Evolutionary conservation across 2,329 filamentous ascomycete species (phyloP).

Genomic region (Davidsoniella australis): DNA sequence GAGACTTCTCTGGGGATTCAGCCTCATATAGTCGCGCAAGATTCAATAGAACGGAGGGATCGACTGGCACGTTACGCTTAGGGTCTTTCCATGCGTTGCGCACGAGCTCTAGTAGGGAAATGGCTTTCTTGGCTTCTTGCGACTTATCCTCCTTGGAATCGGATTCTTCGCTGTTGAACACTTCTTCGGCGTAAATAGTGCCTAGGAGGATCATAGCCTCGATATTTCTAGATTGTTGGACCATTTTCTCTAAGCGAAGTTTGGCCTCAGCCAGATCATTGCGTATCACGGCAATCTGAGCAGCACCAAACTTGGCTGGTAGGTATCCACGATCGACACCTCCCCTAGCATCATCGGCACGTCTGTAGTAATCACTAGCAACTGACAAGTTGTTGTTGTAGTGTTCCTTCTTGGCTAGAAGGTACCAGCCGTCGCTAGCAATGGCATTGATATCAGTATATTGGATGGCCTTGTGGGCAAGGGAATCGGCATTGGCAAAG

Average conservation of each 20-base stretch:
- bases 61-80: slow-evolving; percentile 65
- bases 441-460: slow-evolving; percentile 92
- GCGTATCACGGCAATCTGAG: slow-evolving; percentile 72
- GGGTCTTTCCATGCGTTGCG: slow-evolving; percentile 82
- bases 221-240: slow-evolving; percentile 64
- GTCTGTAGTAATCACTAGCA: slow-evolving; percentile 73
- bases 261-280: slow-evolving; percentile 84
- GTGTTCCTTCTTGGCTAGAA: slow-evolving; percentile 82
- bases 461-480: slow-evolving; percentile 87
- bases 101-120: slow-evolving; percentile 67
- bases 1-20: slow-evolving; percentile 72
- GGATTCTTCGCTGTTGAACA: slow-evolving; percentile 59
- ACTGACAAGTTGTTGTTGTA: slow-evolving; percentile 57
- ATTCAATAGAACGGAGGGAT: slow-evolving; percentile 79
- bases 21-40: slow-evolving; percentile 79
- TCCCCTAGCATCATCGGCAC: slow-evolving; percentile 80
- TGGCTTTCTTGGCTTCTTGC: slow-evolving; percentile 70
- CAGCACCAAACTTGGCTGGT: slow-evolving; percentile 85
- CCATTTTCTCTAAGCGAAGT: slow-evolving; percentile 82
- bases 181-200: slow-evolving; percentile 84
- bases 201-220: slow-evolving; percentile 89
- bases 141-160: slow-evolving; percentile 75
- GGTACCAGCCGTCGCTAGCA: slow-evolving; percentile 93
- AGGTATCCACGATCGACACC: slow-evolving; percentile 81
- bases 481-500: slow-evolving; percentile 63